These are phyloP conservation scores for Saccharomyces hybrid DNA, from an alignment of 1,139 yeast species.

Conservation along the genomic window DNA sequence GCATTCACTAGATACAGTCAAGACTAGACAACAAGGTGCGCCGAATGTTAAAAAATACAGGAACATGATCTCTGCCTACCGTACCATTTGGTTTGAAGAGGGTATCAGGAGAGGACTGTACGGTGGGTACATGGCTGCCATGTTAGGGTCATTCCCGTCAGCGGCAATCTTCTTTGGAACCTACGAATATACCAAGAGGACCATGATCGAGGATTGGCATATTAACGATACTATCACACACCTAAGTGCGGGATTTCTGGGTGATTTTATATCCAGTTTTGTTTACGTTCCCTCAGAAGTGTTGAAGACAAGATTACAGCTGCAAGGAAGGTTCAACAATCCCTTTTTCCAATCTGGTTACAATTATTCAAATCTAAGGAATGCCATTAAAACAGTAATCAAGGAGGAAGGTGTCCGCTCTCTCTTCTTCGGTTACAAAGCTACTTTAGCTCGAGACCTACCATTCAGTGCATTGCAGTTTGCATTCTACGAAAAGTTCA, in stretches of 20 bases:
- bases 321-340: slow-evolving; percentile 83
- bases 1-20: slow-evolving; percentile 95
- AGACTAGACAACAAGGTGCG: slow-evolving; percentile 94
- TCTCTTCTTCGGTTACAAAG: slow-evolving; percentile 84
- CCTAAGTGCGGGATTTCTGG: slow-evolving; percentile 77
- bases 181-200: slow-evolving; percentile 73
- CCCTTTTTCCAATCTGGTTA: slow-evolving; percentile 75
- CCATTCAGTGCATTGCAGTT: slow-evolving; percentile 95
- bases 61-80: slow-evolving; percentile 61
- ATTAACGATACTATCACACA: slow-evolving; percentile 75
- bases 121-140: slow-evolving; percentile 88
- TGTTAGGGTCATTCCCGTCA: slow-evolving; percentile 85
- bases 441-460: slow-evolving; percentile 80
- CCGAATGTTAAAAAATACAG: slow-evolving; percentile 59
- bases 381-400: slow-evolving; percentile 61
- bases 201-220: slow-evolving; percentile 52
- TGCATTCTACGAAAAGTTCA: slow-evolving; percentile 86
- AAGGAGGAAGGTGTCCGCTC: slow-evolving; percentile 67
- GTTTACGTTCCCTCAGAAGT: slow-evolving; percentile 97
- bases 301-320: slow-evolving; percentile 82
- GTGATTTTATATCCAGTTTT: slow-evolving; percentile 85
- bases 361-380: slow-evolving; percentile 62
- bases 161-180: slow-evolving; percentile 89
- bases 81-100: slow-evolving; percentile 68
- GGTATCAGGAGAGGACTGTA: slow-evolving; percentile 80